phyloP scores from a whole-genome alignment of 148 eudicot genomes.

The Camellia japonica region DNA sequence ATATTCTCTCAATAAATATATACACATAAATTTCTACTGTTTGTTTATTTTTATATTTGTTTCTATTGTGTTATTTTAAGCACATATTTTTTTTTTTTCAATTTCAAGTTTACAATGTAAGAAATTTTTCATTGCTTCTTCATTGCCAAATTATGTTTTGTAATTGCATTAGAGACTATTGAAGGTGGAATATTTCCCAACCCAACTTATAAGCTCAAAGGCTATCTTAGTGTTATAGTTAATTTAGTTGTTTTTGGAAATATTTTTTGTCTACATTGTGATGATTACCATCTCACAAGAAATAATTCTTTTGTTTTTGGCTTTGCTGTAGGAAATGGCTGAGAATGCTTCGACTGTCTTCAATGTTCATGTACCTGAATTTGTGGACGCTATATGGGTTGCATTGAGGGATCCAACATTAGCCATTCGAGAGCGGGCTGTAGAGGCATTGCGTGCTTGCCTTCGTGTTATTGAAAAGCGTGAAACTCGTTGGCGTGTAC shows the following conservation, averaged over 20 bases:
- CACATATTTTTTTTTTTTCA: not conserved
- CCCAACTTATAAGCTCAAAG: not conserved
- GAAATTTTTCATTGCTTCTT: constrained; percentile 1
- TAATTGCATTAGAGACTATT: not conserved
- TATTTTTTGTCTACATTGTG: not conserved
- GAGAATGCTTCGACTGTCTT: constrained; percentile 96
- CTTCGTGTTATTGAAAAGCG: constrained; percentile 97
- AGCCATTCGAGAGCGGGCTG: constrained; percentile 87
- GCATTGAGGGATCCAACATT: constrained; percentile 83
- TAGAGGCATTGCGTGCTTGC: constrained; percentile 97
- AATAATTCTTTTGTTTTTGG: constrained; percentile 5
- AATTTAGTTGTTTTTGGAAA: not conserved
- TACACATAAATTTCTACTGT: not conserved
- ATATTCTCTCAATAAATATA: not conserved
- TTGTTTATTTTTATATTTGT: too few species aligned
- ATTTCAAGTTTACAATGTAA: not conserved
- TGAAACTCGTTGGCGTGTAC: constrained; percentile 98
- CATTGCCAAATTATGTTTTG: constrained; percentile 1
- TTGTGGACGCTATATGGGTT: constrained; percentile 96
- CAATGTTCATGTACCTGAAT: constrained; percentile 86
- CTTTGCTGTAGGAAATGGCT: constrained; percentile 86
- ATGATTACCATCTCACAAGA: not conserved
- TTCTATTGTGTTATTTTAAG: not conserved
- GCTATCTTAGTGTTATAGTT: not conserved
- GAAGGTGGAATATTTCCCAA: not conserved